A percentile compares a stretch with the other conserved stretches of the same genome.
Conservation (phyloP, 2,329 filamentous ascomycete genomes). For the Botrytis sinoallii region DNA sequence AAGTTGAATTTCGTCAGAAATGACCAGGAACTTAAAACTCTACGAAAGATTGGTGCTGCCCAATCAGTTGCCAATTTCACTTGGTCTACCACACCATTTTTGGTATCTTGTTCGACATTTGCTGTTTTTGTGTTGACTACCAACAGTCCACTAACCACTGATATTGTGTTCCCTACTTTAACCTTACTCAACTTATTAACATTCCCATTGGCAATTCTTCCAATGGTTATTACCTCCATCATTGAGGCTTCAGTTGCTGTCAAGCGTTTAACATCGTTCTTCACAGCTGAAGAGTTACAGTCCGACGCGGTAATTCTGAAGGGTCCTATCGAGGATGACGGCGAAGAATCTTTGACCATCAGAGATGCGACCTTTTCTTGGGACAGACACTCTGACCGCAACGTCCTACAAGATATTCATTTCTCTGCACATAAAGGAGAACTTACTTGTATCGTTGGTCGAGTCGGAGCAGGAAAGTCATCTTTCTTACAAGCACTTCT, state of each 20-base stretch:
- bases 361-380: slow-evolving; percentile 88
- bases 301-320: slow-evolving; percentile 71
- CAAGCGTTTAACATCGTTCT: slow-evolving; percentile 76
- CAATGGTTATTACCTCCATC: slow-evolving; percentile 96
- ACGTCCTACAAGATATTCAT: slow-evolving; percentile 76
- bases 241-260: slow-evolving; percentile 96
- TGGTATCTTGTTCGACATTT: slow-evolving; percentile 96
- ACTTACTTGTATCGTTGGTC: slow-evolving; percentile 85
- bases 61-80: slow-evolving; percentile 96
- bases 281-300: slow-evolving; percentile 87
- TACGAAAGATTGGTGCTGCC: slow-evolving; percentile 92
- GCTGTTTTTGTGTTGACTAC: slow-evolving; percentile 87
- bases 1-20: slow-evolving; percentile 96
- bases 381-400: slow-evolving; percentile 75
- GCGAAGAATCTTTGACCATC: slow-evolving; percentile 83
- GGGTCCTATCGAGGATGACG: slow-evolving; percentile 67
- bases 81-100: slow-evolving; percentile 95
- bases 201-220: slow-evolving; percentile 88
- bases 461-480: slow-evolving; percentile 93
- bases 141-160: slow-evolving; percentile 78
- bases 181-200: slow-evolving; percentile 95
- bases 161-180: slow-evolving; percentile 90
- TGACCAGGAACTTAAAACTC: slow-evolving; percentile 89
- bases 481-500: slow-evolving; percentile 85
- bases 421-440: slow-evolving; percentile 91